Base-by-base conservation (phyloP, 2,329 filamentous ascomycete species). In the Penicillium sp. region DNA sequence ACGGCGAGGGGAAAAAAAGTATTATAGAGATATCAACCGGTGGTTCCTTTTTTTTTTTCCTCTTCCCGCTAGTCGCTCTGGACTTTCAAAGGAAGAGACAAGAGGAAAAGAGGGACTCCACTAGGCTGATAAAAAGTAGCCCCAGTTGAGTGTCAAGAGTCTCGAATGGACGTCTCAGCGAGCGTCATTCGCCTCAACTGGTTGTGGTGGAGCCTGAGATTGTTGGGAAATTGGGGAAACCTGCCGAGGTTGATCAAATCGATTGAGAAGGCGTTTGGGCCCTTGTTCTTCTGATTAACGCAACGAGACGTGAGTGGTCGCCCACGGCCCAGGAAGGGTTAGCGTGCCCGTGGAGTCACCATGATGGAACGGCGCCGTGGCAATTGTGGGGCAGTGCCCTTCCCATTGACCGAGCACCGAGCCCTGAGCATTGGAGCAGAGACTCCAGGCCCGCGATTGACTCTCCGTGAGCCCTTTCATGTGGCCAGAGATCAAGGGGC, bases 171-270 rank as follows among this genome's bases (percentile, higher is more conserved):
- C 50, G 47, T 50, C 52, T 54, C 50, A 45, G 43, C 43, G 32
- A 4, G 35, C 43, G 26, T 18, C 6, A 32, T 18, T 25, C 13
- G 43, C 43, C 42, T 44, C 34, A 37, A 45, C 35, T 39, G 27
- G 46, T 25, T 28, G 38, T 8, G 25, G 51, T 55, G 55, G 52
- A 49, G 49, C 50, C 47, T 33, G 36, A 47, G 52, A 57, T 59
- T 59, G 56, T 57, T 60, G 57, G 56, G 56, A 59, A 46, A 54
- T 18, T 51, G 46, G 42, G 45, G 11, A 43, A 27, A 9, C 7
- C 29, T 27, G 25, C 46, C 50, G 48, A 51, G 48, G 47, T 43
- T 42, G 36, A 38, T 37, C 18, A 32, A 32, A 32, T 32, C 11
- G 29, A 32, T 4, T 32, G 29, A 32, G 29, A 7, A 7, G 7